Evolutionary conservation across 192 early-diverging fungal genomes (phyloP).

Genomic region (Entomortierella parvispora): DNA sequence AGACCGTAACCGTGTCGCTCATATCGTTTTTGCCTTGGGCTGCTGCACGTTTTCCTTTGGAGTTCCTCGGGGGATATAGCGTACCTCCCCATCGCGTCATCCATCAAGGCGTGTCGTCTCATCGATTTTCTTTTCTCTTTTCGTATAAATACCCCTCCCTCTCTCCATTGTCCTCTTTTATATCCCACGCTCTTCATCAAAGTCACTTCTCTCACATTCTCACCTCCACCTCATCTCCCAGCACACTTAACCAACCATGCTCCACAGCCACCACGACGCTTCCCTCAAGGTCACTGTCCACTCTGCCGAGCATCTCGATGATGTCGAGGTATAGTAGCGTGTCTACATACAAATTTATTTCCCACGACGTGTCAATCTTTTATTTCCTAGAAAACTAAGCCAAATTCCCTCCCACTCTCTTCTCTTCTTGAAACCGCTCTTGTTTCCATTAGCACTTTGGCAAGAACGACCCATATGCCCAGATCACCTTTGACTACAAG

Average conservation of each 20-base stretch:
- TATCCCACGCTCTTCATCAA: not conserved
- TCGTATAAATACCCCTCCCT: conserved; percentile 5
- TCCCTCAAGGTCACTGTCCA: conserved; percentile 38
- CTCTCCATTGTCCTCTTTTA: not conserved
- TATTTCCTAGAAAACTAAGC: not conserved
- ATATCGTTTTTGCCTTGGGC: too few relatives aligned
- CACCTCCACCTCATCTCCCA: too few relatives aligned
- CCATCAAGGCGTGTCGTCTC: not conserved
- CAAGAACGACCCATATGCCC: conserved; percentile 60
- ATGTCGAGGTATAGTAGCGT: conserved; percentile 45
- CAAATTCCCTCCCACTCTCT: not conserved
- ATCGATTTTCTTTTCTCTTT: not conserved
- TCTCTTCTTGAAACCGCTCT: too few relatives aligned
- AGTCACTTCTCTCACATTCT: not conserved
- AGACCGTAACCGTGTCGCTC: too few relatives aligned
- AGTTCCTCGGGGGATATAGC: too few relatives aligned
- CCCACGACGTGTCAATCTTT: not conserved
- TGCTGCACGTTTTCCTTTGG: too few relatives aligned
- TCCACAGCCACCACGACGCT: conserved; percentile 10
- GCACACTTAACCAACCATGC: conserved; percentile 29
- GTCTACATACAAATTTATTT: not conserved
- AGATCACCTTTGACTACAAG: conserved; percentile 36
- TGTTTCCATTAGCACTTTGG: conserved; percentile 32
- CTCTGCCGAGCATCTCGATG: conserved; percentile 36
- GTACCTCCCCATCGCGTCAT: too few relatives aligned